Conservation (phyloP, 2,329 filamentous ascomycete species). For the Fusarium sp. region DNA sequence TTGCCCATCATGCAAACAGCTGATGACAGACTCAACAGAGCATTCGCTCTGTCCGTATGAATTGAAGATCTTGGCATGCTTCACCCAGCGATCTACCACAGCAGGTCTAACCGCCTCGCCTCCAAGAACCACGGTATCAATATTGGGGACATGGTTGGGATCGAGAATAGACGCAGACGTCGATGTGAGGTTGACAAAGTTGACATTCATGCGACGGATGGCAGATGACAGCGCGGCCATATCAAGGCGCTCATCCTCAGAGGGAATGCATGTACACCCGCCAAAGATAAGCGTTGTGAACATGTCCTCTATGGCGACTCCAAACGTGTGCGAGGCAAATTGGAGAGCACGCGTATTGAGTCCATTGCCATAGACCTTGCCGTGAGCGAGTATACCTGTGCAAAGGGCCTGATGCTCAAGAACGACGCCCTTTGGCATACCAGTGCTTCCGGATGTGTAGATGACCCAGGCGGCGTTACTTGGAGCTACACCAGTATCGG, state of each 20-base stretch:
- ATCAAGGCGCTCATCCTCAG: slow-evolving; percentile 23
- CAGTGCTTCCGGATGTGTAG: slow-evolving; percentile 48
- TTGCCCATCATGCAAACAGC: neutral
- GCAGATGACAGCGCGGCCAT: slow-evolving; percentile 4
- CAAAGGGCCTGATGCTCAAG: slow-evolving; percentile 64
- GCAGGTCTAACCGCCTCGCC: neutral
- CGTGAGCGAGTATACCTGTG: slow-evolving; percentile 56
- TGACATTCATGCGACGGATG: neutral
- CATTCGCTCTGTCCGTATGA: slow-evolving; percentile 9
- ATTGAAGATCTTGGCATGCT: neutral
- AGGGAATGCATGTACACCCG: slow-evolving; percentile 41
- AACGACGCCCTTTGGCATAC: slow-evolving; percentile 46
- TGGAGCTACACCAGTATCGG: too few relatives aligned
- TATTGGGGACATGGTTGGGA: neutral
- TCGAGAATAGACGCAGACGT: neutral
- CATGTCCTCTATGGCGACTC: slow-evolving; percentile 56
- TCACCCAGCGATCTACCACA: neutral
- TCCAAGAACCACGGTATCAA: neutral
- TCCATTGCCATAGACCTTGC: slow-evolving; percentile 51
- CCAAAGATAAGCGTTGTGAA: slow-evolving; percentile 37
- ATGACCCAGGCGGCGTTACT: slow-evolving; percentile 38
- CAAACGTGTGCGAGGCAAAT: slow-evolving; percentile 64
- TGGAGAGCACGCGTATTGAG: slow-evolving; percentile 62
- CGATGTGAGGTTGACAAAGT: neutral
- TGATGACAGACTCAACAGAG: slow-evolving; percentile 1